These are phyloP conservation scores for Brassica rapa DNA, from an alignment of 345 rosid species.

Conservation along the genomic window DNA sequence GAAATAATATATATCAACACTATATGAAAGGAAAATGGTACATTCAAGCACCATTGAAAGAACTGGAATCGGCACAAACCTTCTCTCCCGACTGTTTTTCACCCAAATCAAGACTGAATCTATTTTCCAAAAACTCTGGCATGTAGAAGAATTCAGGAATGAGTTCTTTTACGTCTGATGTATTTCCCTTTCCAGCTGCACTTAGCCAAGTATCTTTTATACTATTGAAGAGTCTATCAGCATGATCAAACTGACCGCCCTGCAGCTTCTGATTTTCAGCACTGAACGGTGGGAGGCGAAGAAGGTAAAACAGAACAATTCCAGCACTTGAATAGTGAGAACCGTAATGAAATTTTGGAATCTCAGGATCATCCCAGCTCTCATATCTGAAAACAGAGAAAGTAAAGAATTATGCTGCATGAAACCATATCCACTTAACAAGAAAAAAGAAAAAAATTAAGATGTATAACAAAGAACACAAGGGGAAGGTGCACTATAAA, in stretches of 20 bases:
- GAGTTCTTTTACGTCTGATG: conserved; percentile 97
- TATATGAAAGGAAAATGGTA: conserved; percentile 19
- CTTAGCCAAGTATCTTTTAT: conserved; percentile 95
- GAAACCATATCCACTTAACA: conserved; percentile 16
- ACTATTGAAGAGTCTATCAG: conserved; percentile 96
- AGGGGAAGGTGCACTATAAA: conserved; percentile 6
- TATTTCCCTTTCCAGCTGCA: conserved; percentile 98
- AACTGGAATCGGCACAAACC: conserved; percentile 52
- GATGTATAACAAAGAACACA: not conserved
- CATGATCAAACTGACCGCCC: conserved; percentile 99
- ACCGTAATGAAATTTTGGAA: conserved; percentile 98
- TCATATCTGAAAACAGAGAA: conserved; percentile 66
- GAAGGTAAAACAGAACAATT: conserved; percentile 95
- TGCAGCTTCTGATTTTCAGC: conserved; percentile 97
- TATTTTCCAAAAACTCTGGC: conserved; percentile 92
- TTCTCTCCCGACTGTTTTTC: conserved; percentile 98
- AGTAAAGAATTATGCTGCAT: conserved; percentile 3
- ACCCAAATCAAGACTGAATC: conserved; percentile 86
- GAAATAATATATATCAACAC: not conserved
- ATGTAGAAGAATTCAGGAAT: conserved; percentile 99
- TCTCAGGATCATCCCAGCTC: conserved; percentile 99
- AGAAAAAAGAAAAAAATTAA: not conserved
- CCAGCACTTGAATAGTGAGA: conserved; percentile 99
- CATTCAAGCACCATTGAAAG: conserved; percentile 16
- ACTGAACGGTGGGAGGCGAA: conserved; percentile 98